A percentile compares a stretch with the other conserved stretches of the same genome.
Conservation (phyloP, 2,329 filamentous ascomycete species). For the Pseudogymnoascus sp. region DNA sequence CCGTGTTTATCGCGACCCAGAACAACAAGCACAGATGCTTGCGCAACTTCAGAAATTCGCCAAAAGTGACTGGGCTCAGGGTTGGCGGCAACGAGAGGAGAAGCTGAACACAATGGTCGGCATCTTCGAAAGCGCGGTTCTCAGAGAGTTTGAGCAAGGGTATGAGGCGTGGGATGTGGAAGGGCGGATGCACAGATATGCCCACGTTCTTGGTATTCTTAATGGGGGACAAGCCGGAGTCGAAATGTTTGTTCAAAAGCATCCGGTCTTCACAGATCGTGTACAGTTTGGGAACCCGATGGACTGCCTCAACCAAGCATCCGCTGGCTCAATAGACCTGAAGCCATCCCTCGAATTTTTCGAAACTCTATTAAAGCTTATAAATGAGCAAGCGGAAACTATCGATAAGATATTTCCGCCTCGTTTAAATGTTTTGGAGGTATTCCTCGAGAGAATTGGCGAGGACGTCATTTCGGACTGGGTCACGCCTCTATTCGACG, state of each 20-base stretch:
- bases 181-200: conserved; percentile 81
- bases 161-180: conserved; percentile 85
- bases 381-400: conserved; percentile 74
- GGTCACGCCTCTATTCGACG: conserved; percentile 75
- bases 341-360: conserved; percentile 80
- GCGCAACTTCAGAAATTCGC: conserved; percentile 71
- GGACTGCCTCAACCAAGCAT: conserved; percentile 68
- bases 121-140: conserved; percentile 83
- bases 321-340: conserved; percentile 60
- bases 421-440: conserved; percentile 61
- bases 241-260: conserved; percentile 82
- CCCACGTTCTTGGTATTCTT: conserved; percentile 71
- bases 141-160: conserved; percentile 87
- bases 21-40: conserved; percentile 84
- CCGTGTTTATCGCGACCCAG: conserved; percentile 76
- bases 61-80: conserved; percentile 70
- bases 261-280: conserved; percentile 70
- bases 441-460: conserved; percentile 72
- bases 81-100: conserved; percentile 62
- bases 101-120: conserved; percentile 65
- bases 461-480: conserved; percentile 83
- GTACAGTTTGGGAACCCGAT: conserved; percentile 64
- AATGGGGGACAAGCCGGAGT: conserved; percentile 73
- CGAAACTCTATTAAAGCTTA: conserved; percentile 59
- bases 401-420: conserved; percentile 76